A percentile compares a stretch with the other conserved stretches of the same genome.
Evolutionary conservation across 176 grass and related monocot genomes (phyloP).

Genomic region (Carex parvula): DNA sequence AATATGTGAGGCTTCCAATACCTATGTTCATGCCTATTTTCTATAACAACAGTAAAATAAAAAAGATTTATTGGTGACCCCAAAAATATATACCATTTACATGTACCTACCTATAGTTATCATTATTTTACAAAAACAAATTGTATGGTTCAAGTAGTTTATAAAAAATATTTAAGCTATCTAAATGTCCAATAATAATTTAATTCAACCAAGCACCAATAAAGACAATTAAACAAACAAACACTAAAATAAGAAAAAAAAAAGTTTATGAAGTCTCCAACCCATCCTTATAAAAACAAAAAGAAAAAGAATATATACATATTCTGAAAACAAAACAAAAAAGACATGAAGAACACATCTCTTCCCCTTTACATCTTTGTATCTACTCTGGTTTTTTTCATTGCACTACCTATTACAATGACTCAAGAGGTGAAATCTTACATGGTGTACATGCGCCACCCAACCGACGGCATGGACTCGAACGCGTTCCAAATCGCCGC

Average conservation of each 20-base stretch:
- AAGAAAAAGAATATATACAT: not conserved
- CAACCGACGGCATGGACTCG: not conserved
- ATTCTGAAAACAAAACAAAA: not conserved
- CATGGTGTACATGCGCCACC: constrained; percentile 1
- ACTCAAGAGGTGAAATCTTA: constrained; percentile 12
- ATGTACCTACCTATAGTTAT: not conserved
- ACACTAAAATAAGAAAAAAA: not conserved
- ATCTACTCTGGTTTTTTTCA: not conserved
- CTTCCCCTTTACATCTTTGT: not conserved
- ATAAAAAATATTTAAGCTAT: not conserved
- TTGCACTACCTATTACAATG: not conserved
- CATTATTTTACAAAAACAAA: not conserved
- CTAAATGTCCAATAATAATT: not conserved
- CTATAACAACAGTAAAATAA: no score
- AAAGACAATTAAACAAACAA: not conserved
- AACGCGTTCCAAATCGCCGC: constrained; percentile 23
- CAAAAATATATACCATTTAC: not conserved
- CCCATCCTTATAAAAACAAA: not conserved
- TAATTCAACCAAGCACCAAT: not conserved
- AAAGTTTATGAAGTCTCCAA: not conserved
- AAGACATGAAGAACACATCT: constrained; percentile 15
- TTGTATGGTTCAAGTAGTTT: not conserved
- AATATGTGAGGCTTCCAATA: no score
- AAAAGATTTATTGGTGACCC: not conserved
- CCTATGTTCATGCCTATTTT: no score